Evolutionary conservation across 345 rosid genomes (phyloP).

Genomic region (Aegle marmelos): DNA sequence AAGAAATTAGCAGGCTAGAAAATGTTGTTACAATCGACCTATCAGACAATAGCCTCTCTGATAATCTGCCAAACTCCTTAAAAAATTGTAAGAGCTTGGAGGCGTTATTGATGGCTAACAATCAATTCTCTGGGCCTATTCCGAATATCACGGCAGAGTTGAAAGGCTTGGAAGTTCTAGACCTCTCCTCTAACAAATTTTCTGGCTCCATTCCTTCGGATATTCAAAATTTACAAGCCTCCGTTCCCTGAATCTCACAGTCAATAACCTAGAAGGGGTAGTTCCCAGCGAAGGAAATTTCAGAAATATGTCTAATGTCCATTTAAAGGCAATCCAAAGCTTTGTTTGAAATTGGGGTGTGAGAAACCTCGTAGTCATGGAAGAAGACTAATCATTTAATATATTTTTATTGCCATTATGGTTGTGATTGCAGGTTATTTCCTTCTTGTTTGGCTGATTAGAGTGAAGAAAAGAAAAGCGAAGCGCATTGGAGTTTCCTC

Average conservation of each 20-base stretch:
- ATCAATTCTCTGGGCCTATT: constrained; percentile 39
- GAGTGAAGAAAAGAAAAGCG: constrained; percentile 19
- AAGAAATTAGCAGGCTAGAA: constrained; percentile 29
- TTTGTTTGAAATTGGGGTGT: neutral
- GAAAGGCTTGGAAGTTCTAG: constrained; percentile 40
- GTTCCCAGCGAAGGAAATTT: constrained; percentile 35
- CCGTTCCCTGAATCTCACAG: constrained; percentile 42
- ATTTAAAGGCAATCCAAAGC: constrained; percentile 9
- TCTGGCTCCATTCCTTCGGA: constrained; percentile 45
- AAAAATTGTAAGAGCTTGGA: constrained; percentile 45
- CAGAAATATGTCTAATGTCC: constrained; percentile 13
- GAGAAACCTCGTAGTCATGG: neutral
- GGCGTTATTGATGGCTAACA: constrained; percentile 33
- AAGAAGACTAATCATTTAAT: constrained; percentile 10
- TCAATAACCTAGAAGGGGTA: constrained; percentile 43
- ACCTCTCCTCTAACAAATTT: constrained; percentile 44
- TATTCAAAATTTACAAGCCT: constrained; percentile 33
- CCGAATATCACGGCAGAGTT: constrained; percentile 31
- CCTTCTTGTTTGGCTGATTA: constrained; percentile 11
- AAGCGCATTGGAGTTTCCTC: neutral
- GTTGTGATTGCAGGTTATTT: constrained; percentile 13
- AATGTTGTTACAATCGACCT: constrained; percentile 41
- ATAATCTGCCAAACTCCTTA: constrained; percentile 39
- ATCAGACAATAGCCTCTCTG: constrained; percentile 35
- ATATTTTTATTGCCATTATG: constrained; percentile 13